A percentile compares a stretch with the other conserved stretches of the same genome.
Evolutionary conservation across 495 filamentous ascomycete species (phyloP).

Genomic region (Xylaria flabelliformis): DNA sequence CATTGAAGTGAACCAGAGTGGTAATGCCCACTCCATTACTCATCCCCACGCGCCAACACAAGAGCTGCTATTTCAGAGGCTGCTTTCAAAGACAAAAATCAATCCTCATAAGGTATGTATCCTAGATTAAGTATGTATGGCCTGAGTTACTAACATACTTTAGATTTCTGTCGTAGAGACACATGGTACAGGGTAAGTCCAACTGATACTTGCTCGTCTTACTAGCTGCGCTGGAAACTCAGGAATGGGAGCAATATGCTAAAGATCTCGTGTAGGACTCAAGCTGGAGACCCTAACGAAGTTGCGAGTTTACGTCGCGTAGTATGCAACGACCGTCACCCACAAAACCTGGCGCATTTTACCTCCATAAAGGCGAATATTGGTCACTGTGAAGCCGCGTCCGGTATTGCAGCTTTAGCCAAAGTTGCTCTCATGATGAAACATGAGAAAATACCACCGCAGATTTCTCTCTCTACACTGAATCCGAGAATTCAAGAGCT

Average conservation of each 20-base stretch:
- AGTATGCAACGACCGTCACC: neutral
- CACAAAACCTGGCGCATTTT: slow-evolving; percentile 52
- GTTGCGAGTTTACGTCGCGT: neutral
- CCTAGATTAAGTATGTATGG: neutral
- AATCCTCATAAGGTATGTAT: slow-evolving; percentile 34
- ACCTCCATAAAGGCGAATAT: slow-evolving; percentile 58
- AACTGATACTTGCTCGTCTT: neutral
- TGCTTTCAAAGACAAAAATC: slow-evolving; percentile 47
- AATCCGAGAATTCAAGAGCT: slow-evolving; percentile 46
- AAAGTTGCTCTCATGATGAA: slow-evolving; percentile 57
- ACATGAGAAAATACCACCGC: slow-evolving; percentile 45
- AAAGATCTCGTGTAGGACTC: neutral
- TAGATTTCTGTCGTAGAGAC: neutral
- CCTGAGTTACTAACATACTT: neutral
- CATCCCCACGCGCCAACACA: slow-evolving; percentile 54
- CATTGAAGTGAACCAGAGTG: slow-evolving; percentile 54
- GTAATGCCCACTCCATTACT: slow-evolving; percentile 52
- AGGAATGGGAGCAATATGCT: neutral
- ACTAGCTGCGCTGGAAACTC: neutral
- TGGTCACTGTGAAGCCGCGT: slow-evolving; percentile 56
- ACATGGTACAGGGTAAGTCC: neutral
- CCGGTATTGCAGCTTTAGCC: slow-evolving; percentile 51
- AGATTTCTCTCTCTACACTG: slow-evolving; percentile 46
- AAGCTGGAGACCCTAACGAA: neutral
- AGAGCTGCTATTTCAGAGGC: slow-evolving; percentile 46